These are phyloP conservation scores for Russula sp. DNA, from an alignment of 768 basidiomycete species.

Conservation along the genomic window DNA sequence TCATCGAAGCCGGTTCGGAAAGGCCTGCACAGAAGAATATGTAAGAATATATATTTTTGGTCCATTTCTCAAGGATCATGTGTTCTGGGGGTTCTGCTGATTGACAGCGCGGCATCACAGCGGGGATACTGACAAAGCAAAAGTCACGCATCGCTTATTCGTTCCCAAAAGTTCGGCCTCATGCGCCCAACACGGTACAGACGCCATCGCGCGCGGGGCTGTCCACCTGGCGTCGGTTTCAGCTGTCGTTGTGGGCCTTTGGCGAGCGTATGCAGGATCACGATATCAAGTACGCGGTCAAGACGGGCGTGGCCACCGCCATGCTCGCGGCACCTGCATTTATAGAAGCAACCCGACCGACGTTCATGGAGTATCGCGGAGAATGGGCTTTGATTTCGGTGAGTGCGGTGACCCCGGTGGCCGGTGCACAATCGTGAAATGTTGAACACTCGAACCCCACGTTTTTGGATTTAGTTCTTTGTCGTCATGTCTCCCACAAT, in stretches of 20 bases:
- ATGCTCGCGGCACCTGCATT: slow-evolving; percentile 86
- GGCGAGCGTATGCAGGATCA: slow-evolving; percentile 58
- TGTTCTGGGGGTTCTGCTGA: background rate
- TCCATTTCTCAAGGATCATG: background rate
- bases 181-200: slow-evolving; percentile 81
- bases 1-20: slow-evolving; percentile 13
- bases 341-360: slow-evolving; percentile 64
- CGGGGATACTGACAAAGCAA: slow-evolving; percentile 40
- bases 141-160: slow-evolving; percentile 41
- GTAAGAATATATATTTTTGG: slow-evolving; percentile 18
- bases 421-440: background rate
- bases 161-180: slow-evolving; percentile 77
- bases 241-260: slow-evolving; percentile 67
- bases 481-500: slow-evolving; percentile 90
- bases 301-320: slow-evolving; percentile 77
- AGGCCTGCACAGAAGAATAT: slow-evolving; percentile 26
- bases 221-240: slow-evolving; percentile 51
- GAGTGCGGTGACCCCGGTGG: slow-evolving; percentile 25
- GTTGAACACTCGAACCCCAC: background rate
- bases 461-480: slow-evolving; percentile 48
- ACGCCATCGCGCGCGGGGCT: slow-evolving; percentile 60
- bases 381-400: slow-evolving; percentile 97
- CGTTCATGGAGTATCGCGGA: slow-evolving; percentile 77
- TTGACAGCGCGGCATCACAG: slow-evolving; percentile 26
- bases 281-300: slow-evolving; percentile 82